Evolutionary conservation across 1,139 yeast genomes (phyloP).

Genomic region (Yamadazyma membranifaciens): DNA sequence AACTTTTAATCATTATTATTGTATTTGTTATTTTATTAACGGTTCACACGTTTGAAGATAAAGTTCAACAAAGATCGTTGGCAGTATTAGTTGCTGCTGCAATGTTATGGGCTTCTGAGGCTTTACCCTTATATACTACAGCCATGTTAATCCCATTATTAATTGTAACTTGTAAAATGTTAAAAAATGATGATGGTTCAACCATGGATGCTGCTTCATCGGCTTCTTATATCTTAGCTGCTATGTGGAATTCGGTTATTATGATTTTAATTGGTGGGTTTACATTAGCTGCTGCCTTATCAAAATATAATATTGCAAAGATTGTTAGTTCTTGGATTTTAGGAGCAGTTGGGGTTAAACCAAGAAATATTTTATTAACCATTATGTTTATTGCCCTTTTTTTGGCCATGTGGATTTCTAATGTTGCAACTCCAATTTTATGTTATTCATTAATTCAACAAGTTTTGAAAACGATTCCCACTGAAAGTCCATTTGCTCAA

Average conservation of each 20-base stretch:
- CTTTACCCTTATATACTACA: conserved; percentile 85
- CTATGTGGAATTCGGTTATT: conserved; percentile 96
- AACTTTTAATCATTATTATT: conserved; percentile 42
- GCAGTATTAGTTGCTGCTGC: conserved; percentile 81
- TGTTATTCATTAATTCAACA: conserved; percentile 91
- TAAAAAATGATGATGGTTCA: conserved; percentile 54
- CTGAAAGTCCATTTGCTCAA: conserved; percentile 73
- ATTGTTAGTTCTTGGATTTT: conserved; percentile 77
- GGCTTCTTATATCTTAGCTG: conserved; percentile 69
- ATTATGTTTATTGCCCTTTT: conserved; percentile 84
- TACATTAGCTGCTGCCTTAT: conserved; percentile 89
- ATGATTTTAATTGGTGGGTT: conserved; percentile 89
- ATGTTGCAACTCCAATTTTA: conserved; percentile 94
- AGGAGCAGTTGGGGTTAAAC: conserved; percentile 82
- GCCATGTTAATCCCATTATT: conserved; percentile 78
- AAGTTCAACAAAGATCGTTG: conserved; percentile 71
- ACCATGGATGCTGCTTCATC: conserved; percentile 64
- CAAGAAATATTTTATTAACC: conserved; percentile 69
- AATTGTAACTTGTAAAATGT: conserved; percentile 69
- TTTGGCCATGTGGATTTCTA: conserved; percentile 93
- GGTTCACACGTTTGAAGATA: conserved; percentile 61
- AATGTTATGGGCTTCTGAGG: conserved; percentile 89
- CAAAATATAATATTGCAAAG: conserved; percentile 87
- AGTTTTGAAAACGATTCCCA: conserved; percentile 74
- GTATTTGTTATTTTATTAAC: conserved; percentile 50